A percentile compares a stretch with the other conserved stretches of the same genome.
Conservation (phyloP, 2,329 filamentous ascomycete species). For the Penicillium paneum region DNA sequence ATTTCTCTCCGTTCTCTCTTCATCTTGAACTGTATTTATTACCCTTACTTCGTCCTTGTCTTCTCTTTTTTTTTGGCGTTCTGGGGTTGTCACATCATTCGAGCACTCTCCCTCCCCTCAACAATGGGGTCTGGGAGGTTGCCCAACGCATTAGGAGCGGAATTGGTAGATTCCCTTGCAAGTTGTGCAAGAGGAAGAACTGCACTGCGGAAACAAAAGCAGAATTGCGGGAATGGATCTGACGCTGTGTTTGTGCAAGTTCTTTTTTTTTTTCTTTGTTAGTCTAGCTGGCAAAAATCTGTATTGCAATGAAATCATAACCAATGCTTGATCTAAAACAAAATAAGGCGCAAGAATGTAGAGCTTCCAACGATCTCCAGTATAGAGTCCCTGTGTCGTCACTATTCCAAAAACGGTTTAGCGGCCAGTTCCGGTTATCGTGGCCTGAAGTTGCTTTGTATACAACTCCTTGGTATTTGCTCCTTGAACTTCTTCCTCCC, state of each 20-base stretch:
- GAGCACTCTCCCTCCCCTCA: constrained; percentile 19
- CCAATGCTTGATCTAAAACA: background rate
- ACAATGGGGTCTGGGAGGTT: constrained; percentile 16
- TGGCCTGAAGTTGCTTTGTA: constrained; percentile 39
- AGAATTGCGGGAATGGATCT: constrained; percentile 16
- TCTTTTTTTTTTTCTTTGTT: constrained; percentile 11
- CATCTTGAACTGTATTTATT: constrained; percentile 35
- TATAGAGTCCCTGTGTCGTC: constrained; percentile 23
- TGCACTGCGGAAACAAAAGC: constrained; percentile 13
- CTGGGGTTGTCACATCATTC: constrained; percentile 28
- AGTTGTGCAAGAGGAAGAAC: constrained; percentile 8
- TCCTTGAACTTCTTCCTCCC: constrained; percentile 9
- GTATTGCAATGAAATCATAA: constrained; percentile 12
- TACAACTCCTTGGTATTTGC: constrained; percentile 21
- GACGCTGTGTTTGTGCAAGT: constrained; percentile 6
- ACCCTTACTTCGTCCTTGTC: constrained; percentile 16
- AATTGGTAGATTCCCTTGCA: constrained; percentile 9
- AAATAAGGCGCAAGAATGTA: constrained; percentile 7
- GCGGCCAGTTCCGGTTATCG: constrained; percentile 38
- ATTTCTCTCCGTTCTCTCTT: constrained; percentile 10
- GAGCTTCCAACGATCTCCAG: background rate
- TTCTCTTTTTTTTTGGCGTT: constrained; percentile 33
- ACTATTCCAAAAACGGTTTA: constrained; percentile 30
- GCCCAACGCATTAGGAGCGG: constrained; percentile 15
- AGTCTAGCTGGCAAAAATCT: constrained; percentile 1